Conservation (phyloP, 768 basidiomycete genomes). For the Tulasnella sp. region DNA sequence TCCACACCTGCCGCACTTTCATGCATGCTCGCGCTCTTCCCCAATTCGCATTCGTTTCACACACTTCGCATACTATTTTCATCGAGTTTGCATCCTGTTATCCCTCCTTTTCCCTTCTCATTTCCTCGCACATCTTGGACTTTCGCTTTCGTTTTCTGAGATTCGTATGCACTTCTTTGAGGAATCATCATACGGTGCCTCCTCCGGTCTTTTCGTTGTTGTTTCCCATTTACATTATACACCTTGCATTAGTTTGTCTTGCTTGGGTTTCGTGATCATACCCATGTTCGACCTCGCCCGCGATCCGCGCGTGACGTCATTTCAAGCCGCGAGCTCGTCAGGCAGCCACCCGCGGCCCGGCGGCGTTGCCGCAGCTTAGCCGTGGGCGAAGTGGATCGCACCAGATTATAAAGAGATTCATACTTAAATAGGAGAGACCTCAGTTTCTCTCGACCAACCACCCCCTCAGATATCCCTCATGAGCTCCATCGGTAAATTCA, state of each 20-base stretch:
- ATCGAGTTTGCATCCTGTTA: background rate
- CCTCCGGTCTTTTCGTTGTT: background rate
- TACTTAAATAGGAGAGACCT: no score
- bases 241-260: background rate
- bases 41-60: background rate
- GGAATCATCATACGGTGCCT: background rate
- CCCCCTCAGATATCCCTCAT: background rate
- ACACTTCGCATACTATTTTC: background rate
- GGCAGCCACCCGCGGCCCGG: no score
- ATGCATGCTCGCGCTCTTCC: background rate
- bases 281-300: no score
- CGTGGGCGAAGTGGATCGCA: no score
- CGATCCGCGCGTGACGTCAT: no score
- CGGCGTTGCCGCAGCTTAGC: no score
- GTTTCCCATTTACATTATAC: background rate
- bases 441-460: background rate
- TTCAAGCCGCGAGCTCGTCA: no score
- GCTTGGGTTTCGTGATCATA: no score
- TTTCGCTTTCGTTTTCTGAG: background rate
- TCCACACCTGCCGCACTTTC: background rate
- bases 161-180: background rate
- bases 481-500: background rate
- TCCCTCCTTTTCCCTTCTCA: background rate
- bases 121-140: background rate
- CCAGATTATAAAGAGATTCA: background rate